Conservation (phyloP, 140 eudicot species). For the Erigeron philadelphicus region DNA sequence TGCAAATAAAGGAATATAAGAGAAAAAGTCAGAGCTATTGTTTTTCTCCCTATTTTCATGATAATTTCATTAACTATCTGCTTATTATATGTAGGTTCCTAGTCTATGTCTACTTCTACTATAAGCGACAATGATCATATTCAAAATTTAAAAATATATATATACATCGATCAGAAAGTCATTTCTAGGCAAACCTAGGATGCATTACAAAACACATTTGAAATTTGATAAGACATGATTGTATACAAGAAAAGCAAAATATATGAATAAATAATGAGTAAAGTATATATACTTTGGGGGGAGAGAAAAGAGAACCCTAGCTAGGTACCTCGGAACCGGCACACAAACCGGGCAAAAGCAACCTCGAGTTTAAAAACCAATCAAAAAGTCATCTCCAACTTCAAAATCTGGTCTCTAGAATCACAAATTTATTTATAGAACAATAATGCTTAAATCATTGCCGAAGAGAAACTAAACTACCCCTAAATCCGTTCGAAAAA, state of each 20-base stretch:
- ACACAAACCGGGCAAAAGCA: conserved; percentile 54
- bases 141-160: no score
- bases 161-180: no score
- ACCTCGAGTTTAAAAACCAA: conserved; percentile 58
- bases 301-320: conserved; percentile 40
- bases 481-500: neutral
- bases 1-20: no score
- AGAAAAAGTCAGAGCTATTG: no score
- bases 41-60: no score
- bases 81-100: no score
- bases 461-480: neutral
- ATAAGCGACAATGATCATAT: no score
- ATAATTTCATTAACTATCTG: no score
- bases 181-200: no score
- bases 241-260: neutral
- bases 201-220: no score
- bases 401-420: conserved; percentile 29
- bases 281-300: conserved; percentile 17
- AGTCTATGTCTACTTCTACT: no score
- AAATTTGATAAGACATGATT: no score
- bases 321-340: conserved; percentile 39
- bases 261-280: conserved; percentile 9
- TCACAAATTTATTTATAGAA: neutral
- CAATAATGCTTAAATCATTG: neutral
- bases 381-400: conserved; percentile 38